Percentiles rank a stretch among this genome's conserved stretches.
Conservation (phyloP, 257 asterid genomes). For the Nicotiana tomentosiformis region DNA sequence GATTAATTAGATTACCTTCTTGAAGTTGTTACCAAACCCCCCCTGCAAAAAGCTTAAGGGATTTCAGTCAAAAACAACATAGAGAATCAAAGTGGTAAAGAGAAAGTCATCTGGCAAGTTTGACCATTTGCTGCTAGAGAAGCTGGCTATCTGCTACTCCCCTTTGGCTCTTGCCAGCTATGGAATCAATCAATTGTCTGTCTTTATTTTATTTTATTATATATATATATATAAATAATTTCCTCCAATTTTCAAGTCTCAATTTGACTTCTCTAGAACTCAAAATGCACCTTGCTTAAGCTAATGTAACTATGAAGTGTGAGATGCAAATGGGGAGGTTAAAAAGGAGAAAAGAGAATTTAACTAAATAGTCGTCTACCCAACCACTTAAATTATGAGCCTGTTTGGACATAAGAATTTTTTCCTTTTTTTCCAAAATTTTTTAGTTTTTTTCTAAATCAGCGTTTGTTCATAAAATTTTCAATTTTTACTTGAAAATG, state of each 20-base stretch:
- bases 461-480: too few species aligned
- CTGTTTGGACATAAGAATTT: too few species aligned
- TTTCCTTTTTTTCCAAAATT: too few species aligned
- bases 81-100: background rate
- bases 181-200: background rate
- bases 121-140: conserved; percentile 19
- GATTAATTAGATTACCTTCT: background rate
- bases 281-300: background rate
- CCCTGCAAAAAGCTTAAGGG: background rate
- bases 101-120: conserved; percentile 2
- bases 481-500: too few species aligned
- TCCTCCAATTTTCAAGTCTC: background rate
- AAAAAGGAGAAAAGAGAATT: too few species aligned
- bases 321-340: background rate
- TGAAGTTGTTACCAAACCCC: conserved; percentile 11
- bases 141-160: background rate
- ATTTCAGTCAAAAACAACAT: background rate
- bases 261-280: background rate
- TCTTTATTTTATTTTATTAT: background rate
- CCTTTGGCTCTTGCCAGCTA: conserved; percentile 1
- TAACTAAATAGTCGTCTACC: too few species aligned
- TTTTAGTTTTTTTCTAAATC: too few species aligned
- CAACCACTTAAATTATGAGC: too few species aligned
- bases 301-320: background rate
- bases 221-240: too few species aligned